Evolutionary conservation across 441 rosid species (phyloP).

Genomic region (Brassica balearica): DNA sequence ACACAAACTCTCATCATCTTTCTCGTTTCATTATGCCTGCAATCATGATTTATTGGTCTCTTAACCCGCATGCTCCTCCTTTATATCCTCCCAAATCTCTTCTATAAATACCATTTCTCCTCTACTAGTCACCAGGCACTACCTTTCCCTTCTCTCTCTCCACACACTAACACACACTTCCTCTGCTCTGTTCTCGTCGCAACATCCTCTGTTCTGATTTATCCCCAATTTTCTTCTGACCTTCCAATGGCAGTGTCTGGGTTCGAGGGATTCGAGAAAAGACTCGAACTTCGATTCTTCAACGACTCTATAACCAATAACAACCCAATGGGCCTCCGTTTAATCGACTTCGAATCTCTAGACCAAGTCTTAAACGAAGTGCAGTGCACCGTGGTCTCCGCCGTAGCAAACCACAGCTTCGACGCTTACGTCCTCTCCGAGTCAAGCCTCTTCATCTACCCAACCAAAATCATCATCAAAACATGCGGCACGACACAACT

Average conservation of each 20-base stretch:
- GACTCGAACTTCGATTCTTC: slow-evolving; percentile 88
- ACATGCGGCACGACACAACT: slow-evolving; percentile 98
- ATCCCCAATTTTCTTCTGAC: slow-evolving; percentile 12
- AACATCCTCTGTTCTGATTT: slow-evolving; percentile 25
- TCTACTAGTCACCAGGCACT: slow-evolving; percentile 37
- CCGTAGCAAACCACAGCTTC: slow-evolving; percentile 77
- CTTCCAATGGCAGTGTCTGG: slow-evolving; percentile 80
- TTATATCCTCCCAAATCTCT: slow-evolving; percentile 42
- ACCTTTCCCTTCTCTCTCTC: slow-evolving; percentile 50
- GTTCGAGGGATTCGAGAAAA: slow-evolving; percentile 96
- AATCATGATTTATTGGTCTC: slow-evolving; percentile 96
- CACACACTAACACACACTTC: neutral
- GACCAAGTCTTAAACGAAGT: slow-evolving; percentile 69
- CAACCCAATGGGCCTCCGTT: slow-evolving; percentile 67
- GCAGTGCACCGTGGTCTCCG: slow-evolving; percentile 93
- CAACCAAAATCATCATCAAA: slow-evolving; percentile 92
- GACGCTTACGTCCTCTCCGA: slow-evolving; percentile 96
- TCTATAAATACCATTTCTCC: slow-evolving; percentile 51
- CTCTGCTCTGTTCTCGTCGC: slow-evolving; percentile 1
- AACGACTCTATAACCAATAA: slow-evolving; percentile 38
- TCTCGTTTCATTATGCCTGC: slow-evolving; percentile 90
- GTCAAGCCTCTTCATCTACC: slow-evolving; percentile 92
- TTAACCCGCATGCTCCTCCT: slow-evolving; percentile 90
- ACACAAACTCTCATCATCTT: slow-evolving; percentile 69
- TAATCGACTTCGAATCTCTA: slow-evolving; percentile 73